A percentile compares a stretch with the other conserved stretches of the same genome.
phyloP scores from a whole-genome alignment of 208 protist genomes.

The Leishmania lainsoni region DNA sequence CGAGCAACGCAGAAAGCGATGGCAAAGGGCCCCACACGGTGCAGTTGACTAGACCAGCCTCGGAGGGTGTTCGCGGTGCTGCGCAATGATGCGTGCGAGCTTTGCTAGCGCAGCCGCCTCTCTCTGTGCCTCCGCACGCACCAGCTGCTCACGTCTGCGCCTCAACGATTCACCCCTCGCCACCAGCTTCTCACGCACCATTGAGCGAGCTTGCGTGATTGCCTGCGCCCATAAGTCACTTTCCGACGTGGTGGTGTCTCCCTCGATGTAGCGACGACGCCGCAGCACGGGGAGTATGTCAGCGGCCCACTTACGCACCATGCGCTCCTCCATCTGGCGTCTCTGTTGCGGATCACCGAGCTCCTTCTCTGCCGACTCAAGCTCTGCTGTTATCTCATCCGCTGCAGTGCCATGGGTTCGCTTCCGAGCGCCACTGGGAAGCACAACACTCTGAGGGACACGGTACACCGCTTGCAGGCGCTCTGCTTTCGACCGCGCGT shows the following conservation, averaged over 20 bases:
- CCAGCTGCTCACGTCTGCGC: constrained; percentile 43
- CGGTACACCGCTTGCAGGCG: constrained; percentile 21
- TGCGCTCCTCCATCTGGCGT: constrained; percentile 44
- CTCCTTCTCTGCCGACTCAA: constrained; percentile 22
- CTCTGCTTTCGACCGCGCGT: constrained; percentile 9
- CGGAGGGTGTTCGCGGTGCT: constrained; percentile 22
- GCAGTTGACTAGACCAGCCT: background rate
- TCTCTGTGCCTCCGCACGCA: constrained; percentile 52
- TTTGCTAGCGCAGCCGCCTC: constrained; percentile 75
- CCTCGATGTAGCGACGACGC: constrained; percentile 49
- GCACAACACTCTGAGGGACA: background rate
- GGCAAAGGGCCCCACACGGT: too few species aligned
- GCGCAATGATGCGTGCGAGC: constrained; percentile 76
- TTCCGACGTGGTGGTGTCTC: constrained; percentile 35
- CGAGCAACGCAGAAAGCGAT: background rate
- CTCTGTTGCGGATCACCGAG: constrained; percentile 32
- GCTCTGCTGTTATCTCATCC: constrained; percentile 13
- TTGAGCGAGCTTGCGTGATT: constrained; percentile 45
- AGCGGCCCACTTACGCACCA: constrained; percentile 54
- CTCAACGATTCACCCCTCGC: constrained; percentile 35
- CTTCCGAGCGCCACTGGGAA: constrained; percentile 4
- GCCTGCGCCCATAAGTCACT: constrained; percentile 54
- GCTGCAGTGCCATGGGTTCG: constrained; percentile 5
- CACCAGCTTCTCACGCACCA: constrained; percentile 58
- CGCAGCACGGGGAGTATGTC: constrained; percentile 69